phyloP scores from a whole-genome alignment of 768 basidiomycete genomes.

The Tricholoma flavovirens region DNA sequence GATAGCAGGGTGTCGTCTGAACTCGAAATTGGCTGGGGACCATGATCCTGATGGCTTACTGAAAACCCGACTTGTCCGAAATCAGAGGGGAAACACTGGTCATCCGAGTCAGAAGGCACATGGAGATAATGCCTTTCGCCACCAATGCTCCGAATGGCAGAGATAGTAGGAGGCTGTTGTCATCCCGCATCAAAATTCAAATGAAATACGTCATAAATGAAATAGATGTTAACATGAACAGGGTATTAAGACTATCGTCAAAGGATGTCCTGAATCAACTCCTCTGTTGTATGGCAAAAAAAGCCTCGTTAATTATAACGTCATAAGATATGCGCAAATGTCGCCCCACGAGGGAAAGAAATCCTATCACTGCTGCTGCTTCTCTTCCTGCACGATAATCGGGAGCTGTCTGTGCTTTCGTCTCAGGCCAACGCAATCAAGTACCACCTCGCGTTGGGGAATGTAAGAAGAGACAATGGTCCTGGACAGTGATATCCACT shows the following conservation, averaged over 20 bases:
- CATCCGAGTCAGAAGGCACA: too few relatives aligned
- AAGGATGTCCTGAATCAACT: too few relatives aligned
- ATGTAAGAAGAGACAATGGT: constrained; percentile 5
- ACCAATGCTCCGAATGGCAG: too few relatives aligned
- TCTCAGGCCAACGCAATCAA: constrained; percentile 17
- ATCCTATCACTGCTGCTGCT: background rate
- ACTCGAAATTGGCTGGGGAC: too few relatives aligned
- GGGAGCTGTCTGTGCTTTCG: background rate
- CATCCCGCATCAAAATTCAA: background rate
- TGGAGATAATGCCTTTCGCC: too few relatives aligned
- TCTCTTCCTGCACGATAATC: background rate
- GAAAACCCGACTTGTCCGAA: too few relatives aligned
- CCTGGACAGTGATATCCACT: constrained; percentile 1
- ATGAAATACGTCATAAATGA: background rate
- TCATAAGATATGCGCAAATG: background rate
- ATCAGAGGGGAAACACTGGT: too few relatives aligned
- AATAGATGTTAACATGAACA: too few relatives aligned
- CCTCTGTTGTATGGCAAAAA: too few relatives aligned
- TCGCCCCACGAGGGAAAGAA: background rate
- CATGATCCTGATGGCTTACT: too few relatives aligned
- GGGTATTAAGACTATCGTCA: background rate
- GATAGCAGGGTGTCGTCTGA: too few relatives aligned
- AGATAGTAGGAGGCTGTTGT: too few relatives aligned
- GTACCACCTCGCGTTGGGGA: constrained; percentile 13
- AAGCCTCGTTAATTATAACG: background rate